Conservation (phyloP, 345 rosid species). For the Hypericum perforatum region DNA sequence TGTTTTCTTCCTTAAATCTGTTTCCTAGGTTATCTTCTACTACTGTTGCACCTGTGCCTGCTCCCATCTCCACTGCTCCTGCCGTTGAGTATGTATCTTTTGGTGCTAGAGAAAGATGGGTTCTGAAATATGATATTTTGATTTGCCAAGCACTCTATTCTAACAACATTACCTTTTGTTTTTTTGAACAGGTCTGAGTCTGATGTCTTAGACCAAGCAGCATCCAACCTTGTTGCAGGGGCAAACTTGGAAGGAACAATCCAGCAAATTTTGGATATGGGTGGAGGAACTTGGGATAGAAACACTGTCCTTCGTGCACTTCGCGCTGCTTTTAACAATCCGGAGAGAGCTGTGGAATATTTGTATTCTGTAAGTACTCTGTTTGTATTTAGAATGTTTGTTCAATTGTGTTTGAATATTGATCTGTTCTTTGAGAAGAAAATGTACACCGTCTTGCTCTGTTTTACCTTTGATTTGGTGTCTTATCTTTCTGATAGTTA, state of each 20-base stretch:
- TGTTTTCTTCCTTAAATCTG: slow-evolving; percentile 16
- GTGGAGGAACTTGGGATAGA: slow-evolving; percentile 23
- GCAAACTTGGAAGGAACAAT: slow-evolving; percentile 14
- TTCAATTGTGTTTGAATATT: background rate
- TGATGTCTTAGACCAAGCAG: slow-evolving; percentile 19
- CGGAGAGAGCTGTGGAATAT: slow-evolving; percentile 27
- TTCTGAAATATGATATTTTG: slow-evolving; percentile 1
- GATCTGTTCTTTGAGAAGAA: too few species aligned
- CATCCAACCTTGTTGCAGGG: slow-evolving; percentile 25
- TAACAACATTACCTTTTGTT: background rate
- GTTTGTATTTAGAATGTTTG: background rate
- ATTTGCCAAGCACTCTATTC: background rate
- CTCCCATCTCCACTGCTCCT: slow-evolving; percentile 22
- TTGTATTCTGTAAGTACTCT: slow-evolving; percentile 16
- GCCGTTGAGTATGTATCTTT: slow-evolving; percentile 16
- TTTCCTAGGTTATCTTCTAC: slow-evolving; percentile 17
- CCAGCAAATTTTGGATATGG: slow-evolving; percentile 23
- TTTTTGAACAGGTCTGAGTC: slow-evolving; percentile 12
- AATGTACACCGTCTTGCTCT: too few species aligned
- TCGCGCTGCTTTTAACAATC: slow-evolving; percentile 26
- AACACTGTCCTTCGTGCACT: slow-evolving; percentile 20
- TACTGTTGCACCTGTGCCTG: slow-evolving; percentile 17
- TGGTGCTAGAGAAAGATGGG: background rate
- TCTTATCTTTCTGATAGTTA: too few species aligned
- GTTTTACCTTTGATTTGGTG: too few species aligned